Evolutionary conservation across 23 red algal species (phyloP).

Genomic region (Chondrus crispus): DNA sequence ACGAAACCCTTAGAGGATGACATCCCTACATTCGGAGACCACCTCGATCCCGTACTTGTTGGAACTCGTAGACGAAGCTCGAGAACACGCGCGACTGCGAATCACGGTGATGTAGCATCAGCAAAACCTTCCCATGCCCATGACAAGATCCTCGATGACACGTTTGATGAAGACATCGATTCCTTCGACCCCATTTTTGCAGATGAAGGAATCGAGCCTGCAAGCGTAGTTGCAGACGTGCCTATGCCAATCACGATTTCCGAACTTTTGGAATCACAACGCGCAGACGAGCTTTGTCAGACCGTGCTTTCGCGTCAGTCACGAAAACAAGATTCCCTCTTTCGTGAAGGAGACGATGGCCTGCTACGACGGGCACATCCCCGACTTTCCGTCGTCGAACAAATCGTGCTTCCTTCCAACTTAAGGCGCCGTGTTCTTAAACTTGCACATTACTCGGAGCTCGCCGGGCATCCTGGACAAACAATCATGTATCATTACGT

Average conservation of each 20-base stretch:
- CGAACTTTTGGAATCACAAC: background rate
- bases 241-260: background rate
- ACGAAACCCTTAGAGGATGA: background rate
- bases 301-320: background rate
- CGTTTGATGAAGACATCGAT: background rate
- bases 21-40: background rate
- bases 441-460: background rate
- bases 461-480: background rate
- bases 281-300: background rate
- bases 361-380: background rate
- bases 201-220: background rate
- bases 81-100: background rate
- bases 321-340: background rate
- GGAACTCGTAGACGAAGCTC: background rate
- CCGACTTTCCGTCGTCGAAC: background rate
- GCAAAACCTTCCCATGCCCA: background rate
- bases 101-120: background rate
- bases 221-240: background rate
- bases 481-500: constrained; percentile 24
- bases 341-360: background rate
- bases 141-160: background rate
- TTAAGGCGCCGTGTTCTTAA: background rate
- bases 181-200: background rate
- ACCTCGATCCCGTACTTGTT: background rate
- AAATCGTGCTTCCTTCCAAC: background rate